These are phyloP conservation scores for Lepidium campestre DNA, from an alignment of 441 rosid genomes.

Conservation along the genomic window DNA sequence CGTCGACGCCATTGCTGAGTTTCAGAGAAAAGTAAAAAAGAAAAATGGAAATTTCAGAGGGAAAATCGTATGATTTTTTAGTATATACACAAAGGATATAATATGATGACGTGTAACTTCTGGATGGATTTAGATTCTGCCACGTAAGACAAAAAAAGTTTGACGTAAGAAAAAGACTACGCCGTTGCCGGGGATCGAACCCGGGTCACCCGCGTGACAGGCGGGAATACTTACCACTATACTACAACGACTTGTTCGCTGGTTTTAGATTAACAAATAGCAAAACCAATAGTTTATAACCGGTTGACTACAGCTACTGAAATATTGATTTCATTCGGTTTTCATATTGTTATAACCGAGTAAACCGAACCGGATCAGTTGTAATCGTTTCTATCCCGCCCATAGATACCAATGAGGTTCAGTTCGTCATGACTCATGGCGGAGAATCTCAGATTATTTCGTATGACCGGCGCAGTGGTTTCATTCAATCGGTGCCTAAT, in stretches of 20 bases:
- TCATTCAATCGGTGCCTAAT: neutral
- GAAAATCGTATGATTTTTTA: slow-evolving; percentile 9
- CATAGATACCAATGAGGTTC: neutral
- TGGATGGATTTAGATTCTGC: neutral
- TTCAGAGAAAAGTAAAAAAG: neutral
- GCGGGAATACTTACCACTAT: slow-evolving; percentile 95
- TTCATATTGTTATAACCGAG: neutral
- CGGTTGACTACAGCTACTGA: neutral
- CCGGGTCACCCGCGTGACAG: slow-evolving; percentile 47
- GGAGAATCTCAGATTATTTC: slow-evolving; percentile 21
- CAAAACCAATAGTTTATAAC: no score
- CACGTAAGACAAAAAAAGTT: slow-evolving; percentile 7
- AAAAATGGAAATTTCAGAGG: slow-evolving; percentile 11
- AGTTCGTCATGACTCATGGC: slow-evolving; percentile 11
- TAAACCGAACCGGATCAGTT: slow-evolving; percentile 1
- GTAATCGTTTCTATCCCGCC: slow-evolving; percentile 21
- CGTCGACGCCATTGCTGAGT: slow-evolving; percentile 31
- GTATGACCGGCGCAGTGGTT: slow-evolving; percentile 13
- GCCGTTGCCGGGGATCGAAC: slow-evolving; percentile 40
- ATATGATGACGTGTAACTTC: slow-evolving; percentile 13
- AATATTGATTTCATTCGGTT: neutral
- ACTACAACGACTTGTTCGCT: slow-evolving; percentile 76
- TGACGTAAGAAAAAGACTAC: neutral
- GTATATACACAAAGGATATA: slow-evolving; percentile 4
- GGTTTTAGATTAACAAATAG: no score